A percentile compares a stretch with the other conserved stretches of the same genome.
phyloP scores from a whole-genome alignment of 148 eudicot genomes.

The Arctostaphylos glauca region DNA sequence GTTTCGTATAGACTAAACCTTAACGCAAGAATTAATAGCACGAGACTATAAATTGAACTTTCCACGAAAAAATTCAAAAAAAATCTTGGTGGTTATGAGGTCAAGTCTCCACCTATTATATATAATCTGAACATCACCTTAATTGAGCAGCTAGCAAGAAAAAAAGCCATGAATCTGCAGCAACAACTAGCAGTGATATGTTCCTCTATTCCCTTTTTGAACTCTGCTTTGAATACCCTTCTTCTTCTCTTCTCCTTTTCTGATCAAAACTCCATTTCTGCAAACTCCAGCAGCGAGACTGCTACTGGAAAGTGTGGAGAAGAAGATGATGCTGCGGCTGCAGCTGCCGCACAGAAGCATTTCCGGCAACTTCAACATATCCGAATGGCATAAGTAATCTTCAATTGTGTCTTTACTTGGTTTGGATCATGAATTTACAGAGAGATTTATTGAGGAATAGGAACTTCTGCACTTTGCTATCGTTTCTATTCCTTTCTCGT shows the following conservation, averaged over 20 bases:
- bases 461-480: neutral
- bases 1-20: too few species aligned
- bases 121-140: neutral
- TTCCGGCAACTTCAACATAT: constrained; percentile 17
- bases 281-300: neutral
- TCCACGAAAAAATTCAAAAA: too few species aligned
- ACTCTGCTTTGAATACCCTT: neutral
- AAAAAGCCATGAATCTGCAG: constrained; percentile 12
- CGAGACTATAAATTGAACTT: too few species aligned
- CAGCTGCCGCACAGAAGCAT: constrained; percentile 7
- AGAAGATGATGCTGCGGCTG: neutral
- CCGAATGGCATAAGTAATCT: neutral
- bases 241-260: neutral
- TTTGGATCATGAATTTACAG: neutral
- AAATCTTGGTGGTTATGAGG: neutral
- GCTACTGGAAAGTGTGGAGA: neutral
- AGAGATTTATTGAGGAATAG: neutral
- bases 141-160: neutral
- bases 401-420: neutral
- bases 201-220: constrained; percentile 1
- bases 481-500: neutral
- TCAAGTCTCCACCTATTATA: neutral
- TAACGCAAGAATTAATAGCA: too few species aligned
- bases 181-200: neutral
- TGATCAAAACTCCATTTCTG: neutral